Conservation (phyloP, 1,284 basidiomycete species). For the Leccinum laetum region DNA sequence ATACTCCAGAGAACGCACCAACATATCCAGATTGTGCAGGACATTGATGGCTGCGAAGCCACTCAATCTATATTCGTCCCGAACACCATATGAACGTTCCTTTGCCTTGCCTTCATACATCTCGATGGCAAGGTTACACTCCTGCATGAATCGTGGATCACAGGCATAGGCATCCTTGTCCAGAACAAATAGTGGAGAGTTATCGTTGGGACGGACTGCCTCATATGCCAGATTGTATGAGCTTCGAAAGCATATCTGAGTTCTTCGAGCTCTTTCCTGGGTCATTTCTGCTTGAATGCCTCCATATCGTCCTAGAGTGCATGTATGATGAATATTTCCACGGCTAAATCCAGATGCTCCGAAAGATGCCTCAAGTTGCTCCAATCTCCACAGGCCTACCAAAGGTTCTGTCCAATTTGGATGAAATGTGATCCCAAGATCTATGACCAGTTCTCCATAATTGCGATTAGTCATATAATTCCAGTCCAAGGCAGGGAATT, state of each 20-base stretch:
- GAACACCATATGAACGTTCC: background rate
- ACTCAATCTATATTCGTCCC: slow-evolving; percentile 1
- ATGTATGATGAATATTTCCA: slow-evolving; percentile 9
- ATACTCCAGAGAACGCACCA: background rate
- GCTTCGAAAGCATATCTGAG: slow-evolving; percentile 12
- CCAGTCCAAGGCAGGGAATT: background rate
- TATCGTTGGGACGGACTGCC: slow-evolving; percentile 7
- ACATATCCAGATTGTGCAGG: background rate
- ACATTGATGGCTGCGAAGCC: background rate
- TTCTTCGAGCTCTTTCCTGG: slow-evolving; percentile 1
- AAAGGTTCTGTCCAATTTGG: too few relatives aligned
- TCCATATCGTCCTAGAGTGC: slow-evolving; percentile 8
- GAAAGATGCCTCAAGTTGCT: slow-evolving; percentile 9
- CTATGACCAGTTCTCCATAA: too few relatives aligned
- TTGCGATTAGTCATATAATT: background rate
- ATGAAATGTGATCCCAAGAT: too few relatives aligned
- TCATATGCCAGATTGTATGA: slow-evolving; percentile 19
- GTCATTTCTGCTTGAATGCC: slow-evolving; percentile 15
- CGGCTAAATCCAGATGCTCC: slow-evolving; percentile 1
- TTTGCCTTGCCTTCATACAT: slow-evolving; percentile 3
- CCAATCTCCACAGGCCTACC: slow-evolving; percentile 1
- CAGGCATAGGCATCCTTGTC: slow-evolving; percentile 6
- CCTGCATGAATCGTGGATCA: background rate
- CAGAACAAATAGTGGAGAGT: background rate
- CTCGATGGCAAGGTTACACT: background rate